These are phyloP conservation scores for Suillus placidus DNA, from an alignment of 768 basidiomycete genomes.

Conservation along the genomic window DNA sequence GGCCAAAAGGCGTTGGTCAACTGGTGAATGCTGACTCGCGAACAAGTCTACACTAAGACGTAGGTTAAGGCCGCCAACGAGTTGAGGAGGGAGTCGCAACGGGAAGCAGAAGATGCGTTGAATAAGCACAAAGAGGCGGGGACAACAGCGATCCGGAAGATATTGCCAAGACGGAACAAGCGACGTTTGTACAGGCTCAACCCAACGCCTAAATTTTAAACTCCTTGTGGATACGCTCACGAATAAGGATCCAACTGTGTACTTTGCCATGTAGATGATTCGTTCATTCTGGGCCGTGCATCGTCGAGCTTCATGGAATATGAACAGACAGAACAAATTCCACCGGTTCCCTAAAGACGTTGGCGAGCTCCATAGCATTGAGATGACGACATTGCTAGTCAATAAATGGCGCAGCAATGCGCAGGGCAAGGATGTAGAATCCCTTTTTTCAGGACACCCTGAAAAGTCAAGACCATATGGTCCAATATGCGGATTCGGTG, in stretches of 20 bases:
- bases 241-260: conserved; percentile 50
- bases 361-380: conserved; percentile 34
- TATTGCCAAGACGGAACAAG: conserved; percentile 40
- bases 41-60: conserved; percentile 43
- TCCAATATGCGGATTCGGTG: conserved; percentile 34
- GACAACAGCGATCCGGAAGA: conserved; percentile 48
- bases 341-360: conserved; percentile 34
- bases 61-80: conserved; percentile 39
- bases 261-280: conserved; percentile 44
- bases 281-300: neutral
- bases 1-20: conserved; percentile 47
- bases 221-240: conserved; percentile 38
- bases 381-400: conserved; percentile 33
- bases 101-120: conserved; percentile 38
- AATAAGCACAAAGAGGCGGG: conserved; percentile 49
- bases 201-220: conserved; percentile 48
- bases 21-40: conserved; percentile 49
- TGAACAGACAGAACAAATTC: conserved; percentile 44
- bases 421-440: conserved; percentile 32
- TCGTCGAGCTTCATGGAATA: conserved; percentile 18
- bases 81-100: conserved; percentile 40
- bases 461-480: too few species aligned
- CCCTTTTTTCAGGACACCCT: conserved; percentile 36
- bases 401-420: conserved; percentile 41
- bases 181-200: conserved; percentile 44